Evolutionary conservation across 768 basidiomycete species (phyloP), one percentile per base, ranked within the genome.

Genomic region (Coprinopsis strossmayeri): DNA sequence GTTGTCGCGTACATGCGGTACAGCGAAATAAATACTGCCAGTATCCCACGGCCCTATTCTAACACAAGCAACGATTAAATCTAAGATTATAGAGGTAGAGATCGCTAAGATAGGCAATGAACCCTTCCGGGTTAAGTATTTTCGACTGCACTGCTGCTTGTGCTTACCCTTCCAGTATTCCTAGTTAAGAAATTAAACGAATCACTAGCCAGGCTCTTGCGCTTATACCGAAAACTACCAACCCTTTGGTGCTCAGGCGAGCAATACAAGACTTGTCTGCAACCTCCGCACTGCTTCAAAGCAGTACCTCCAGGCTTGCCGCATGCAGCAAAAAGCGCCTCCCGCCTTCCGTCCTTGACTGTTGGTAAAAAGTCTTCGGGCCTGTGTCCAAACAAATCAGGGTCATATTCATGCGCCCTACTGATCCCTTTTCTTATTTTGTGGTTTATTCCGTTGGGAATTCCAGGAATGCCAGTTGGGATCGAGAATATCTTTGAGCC

Each of bases 281-380:
- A 64, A 1, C 60, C 61, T 32, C 55, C 46, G 27, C 64, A 65
- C 13, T 53, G 49, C 46, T 61, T 65, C 17, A 65, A 49, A 18
- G 52, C 51, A 5, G 48, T 51, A 15, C 55, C 59, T 13, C 49
- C 61, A 45, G 64, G 63, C 48, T 61, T 65, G 37, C 63, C 63
- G 44, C 63, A 65, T n/a, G 50, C 44, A 5, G 57, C 57, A 37
- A 62, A 65, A 34, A 60, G 55, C 30, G 58, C 52, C 46, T 59
- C 59, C 34, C 49, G 52, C 35, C 50, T 46, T 38, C 52, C 54
- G 41, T 65, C 64, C 39, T 55, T 60, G 34, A 32, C 49, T n/a
- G 20, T 58, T 11, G 62, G 56, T 15, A 41, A 34, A 4, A 54
- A 61, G n/a, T n/a, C n/a, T 49, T 65, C 61, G 25, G 58, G 53